Percentiles rank a stretch among this genome's conserved stretches.
phyloP scores from a whole-genome alignment of 768 basidiomycete species.

The Pilatotrama ljubarskyi region DNA sequence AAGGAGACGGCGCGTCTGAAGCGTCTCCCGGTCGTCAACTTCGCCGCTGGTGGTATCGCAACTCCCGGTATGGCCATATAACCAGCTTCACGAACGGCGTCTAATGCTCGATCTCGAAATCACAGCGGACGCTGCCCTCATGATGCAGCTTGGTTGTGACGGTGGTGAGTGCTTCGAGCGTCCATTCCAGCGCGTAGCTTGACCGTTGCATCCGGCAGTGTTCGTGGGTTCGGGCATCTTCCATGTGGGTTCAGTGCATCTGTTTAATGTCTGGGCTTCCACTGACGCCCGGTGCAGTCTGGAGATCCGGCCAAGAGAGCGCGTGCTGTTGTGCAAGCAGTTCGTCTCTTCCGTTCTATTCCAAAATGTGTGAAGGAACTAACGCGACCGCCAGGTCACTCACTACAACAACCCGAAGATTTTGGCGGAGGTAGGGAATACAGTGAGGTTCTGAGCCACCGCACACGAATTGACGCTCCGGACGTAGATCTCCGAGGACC shows the following conservation, averaged over 20 bases:
- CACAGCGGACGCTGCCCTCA: conserved; percentile 89
- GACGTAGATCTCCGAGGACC: conserved; percentile 68
- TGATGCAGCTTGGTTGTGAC: conserved; percentile 99
- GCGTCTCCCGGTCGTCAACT: conserved; percentile 93
- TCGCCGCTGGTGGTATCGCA: conserved; percentile 92
- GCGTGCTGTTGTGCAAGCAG: conserved; percentile 94
- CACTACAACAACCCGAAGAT: conserved; percentile 95
- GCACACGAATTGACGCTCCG: conserved; percentile 8
- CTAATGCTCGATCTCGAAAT: conserved; percentile 7
- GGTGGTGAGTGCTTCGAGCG: conserved; percentile 61
- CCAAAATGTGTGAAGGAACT: background rate
- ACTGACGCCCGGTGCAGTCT: conserved; percentile 49
- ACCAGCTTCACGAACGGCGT: conserved; percentile 12
- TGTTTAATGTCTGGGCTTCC: background rate
- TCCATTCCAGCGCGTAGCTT: conserved; percentile 6
- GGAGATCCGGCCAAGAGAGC: conserved; percentile 94
- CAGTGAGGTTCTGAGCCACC: background rate
- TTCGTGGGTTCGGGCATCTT: conserved; percentile 99
- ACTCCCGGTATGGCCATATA: conserved; percentile 65
- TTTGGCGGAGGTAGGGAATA: conserved; percentile 70
- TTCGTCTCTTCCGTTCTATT: conserved; percentile 33
- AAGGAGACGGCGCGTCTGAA: conserved; percentile 96
- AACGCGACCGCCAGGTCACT: conserved; percentile 55
- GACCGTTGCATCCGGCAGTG: conserved; percentile 46
- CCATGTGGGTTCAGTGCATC: conserved; percentile 55